A percentile compares a stretch with the other conserved stretches of the same genome.
phyloP scores from a whole-genome alignment of 2,329 filamentous ascomycete genomes.

The Furcasterigmium sp. region DNA sequence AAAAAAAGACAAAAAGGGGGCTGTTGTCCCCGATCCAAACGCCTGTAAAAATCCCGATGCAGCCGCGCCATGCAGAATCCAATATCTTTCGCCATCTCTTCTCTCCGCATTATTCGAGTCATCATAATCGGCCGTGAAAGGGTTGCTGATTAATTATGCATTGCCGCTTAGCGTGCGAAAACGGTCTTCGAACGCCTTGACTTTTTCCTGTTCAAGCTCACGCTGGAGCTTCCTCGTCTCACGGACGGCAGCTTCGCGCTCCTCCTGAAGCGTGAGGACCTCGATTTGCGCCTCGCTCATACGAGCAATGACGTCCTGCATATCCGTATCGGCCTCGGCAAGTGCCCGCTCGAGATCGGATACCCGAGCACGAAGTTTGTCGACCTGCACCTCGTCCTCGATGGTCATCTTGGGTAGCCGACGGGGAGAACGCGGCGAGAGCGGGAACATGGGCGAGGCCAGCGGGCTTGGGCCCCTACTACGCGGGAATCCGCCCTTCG shows the following conservation, averaged over 20 bases:
- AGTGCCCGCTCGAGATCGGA: slow-evolving; percentile 76
- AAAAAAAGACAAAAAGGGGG: background rate
- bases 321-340: slow-evolving; percentile 59
- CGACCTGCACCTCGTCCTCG: slow-evolving; percentile 68
- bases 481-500: slow-evolving; percentile 21
- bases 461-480: slow-evolving; percentile 29
- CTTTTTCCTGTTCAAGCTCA: slow-evolving; percentile 58
- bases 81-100: background rate
- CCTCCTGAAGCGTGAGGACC: slow-evolving; percentile 72
- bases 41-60: background rate
- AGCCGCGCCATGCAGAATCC: slow-evolving; percentile 1
- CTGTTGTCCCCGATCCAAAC: background rate
- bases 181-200: slow-evolving; percentile 40
- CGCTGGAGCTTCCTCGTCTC: slow-evolving; percentile 66
- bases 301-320: slow-evolving; percentile 73
- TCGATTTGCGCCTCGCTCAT: slow-evolving; percentile 83
- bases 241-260: slow-evolving; percentile 68
- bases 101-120: too few relatives aligned
- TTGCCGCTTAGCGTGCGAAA: slow-evolving; percentile 26
- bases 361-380: slow-evolving; percentile 71
- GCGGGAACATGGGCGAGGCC: slow-evolving; percentile 26
- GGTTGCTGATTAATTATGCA: slow-evolving; percentile 1
- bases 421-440: slow-evolving; percentile 36
- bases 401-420: slow-evolving; percentile 58
- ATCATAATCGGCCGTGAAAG: too few relatives aligned